Evolutionary conservation across 1,284 basidiomycete genomes (phyloP).

Genomic region (Irpex sp.): DNA sequence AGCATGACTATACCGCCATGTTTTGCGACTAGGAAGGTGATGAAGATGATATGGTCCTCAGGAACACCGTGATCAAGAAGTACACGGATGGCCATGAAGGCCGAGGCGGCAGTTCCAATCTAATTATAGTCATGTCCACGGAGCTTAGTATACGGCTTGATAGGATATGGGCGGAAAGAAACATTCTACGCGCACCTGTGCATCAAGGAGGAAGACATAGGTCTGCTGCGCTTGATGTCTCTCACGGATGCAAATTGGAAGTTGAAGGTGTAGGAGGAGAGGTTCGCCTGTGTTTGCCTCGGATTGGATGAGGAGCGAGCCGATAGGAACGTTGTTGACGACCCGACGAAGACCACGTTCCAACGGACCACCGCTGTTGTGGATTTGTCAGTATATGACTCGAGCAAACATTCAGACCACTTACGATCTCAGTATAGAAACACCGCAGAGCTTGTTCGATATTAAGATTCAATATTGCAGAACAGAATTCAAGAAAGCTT

Average conservation of each 20-base stretch:
- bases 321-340: constrained; percentile 83
- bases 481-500: constrained; percentile 8
- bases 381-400: not conserved
- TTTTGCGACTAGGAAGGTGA: constrained; percentile 85
- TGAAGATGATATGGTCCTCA: constrained; percentile 81
- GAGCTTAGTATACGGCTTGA: not conserved
- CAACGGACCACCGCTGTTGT: constrained; percentile 76
- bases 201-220: constrained; percentile 91
- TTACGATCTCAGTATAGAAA: constrained; percentile 81
- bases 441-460: constrained; percentile 59
- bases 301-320: constrained; percentile 89
- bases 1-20: constrained; percentile 78
- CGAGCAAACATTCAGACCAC: constrained; percentile 24
- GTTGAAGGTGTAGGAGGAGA: constrained; percentile 76
- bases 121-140: constrained; percentile 27
- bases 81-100: constrained; percentile 95
- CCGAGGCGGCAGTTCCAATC: constrained; percentile 94
- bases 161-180: not conserved
- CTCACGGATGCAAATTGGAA: constrained; percentile 72
- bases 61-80: constrained; percentile 92
- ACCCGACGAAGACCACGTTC: constrained; percentile 90
- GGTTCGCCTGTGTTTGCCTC: constrained; percentile 86
- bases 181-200: constrained; percentile 51
- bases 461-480: constrained; percentile 6
- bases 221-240: constrained; percentile 62